Evolutionary conservation across 78 protist species (phyloP).

Genomic region (Chrysochromulina tobinii): DNA sequence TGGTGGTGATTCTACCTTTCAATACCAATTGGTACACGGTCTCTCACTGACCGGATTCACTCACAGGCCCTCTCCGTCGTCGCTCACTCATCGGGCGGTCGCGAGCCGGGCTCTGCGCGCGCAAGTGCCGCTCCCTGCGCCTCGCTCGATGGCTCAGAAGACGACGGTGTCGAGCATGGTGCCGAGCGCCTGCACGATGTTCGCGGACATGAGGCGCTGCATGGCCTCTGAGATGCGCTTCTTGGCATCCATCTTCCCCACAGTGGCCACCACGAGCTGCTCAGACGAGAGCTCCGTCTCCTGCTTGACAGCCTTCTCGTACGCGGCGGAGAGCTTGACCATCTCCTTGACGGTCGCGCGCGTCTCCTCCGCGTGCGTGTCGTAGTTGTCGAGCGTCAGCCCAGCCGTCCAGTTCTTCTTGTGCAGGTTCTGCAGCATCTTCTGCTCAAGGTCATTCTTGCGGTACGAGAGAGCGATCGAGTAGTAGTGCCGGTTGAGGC

Average conservation of each 20-base stretch:
- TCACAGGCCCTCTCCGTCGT: no score
- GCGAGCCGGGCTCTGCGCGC: no score
- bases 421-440: conserved; percentile 89
- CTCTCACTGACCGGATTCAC: no score
- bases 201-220: conserved; percentile 81
- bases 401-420: conserved; percentile 84
- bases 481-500: conserved; percentile 97
- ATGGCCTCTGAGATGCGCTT: conserved; percentile 1
- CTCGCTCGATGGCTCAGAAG: conserved; percentile 66
- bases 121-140: no score
- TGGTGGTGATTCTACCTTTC: no score
- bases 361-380: conserved; percentile 74
- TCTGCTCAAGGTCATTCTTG: conserved; percentile 96
- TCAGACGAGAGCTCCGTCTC: conserved; percentile 10
- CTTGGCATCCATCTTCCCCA: conserved; percentile 18
- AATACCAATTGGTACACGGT: no score
- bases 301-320: conserved; percentile 46
- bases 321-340: conserved; percentile 72
- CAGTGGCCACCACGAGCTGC: conserved; percentile 13
- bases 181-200: conserved; percentile 92
- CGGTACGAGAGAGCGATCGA: conserved; percentile 92
- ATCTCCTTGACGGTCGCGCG: conserved; percentile 64
- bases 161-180: conserved; percentile 93
- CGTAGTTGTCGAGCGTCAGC: conserved; percentile 72
- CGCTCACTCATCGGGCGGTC: no score